Evolutionary conservation across 2,329 filamentous ascomycete species (phyloP).

Genomic region (Diaporthe caulivora): DNA sequence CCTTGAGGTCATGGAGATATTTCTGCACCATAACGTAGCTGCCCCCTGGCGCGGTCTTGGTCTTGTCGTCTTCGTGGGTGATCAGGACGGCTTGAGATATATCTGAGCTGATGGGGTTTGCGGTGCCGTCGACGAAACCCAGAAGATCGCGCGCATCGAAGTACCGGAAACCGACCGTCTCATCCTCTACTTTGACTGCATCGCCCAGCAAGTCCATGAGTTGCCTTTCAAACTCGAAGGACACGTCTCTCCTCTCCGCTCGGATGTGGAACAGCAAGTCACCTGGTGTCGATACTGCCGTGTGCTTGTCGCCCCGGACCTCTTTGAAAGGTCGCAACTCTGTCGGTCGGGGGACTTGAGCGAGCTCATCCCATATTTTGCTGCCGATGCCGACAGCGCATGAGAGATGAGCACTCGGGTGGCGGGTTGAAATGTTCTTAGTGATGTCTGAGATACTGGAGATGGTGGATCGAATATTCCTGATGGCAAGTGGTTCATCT

Average conservation of each 20-base stretch:
- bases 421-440: slow-evolving; percentile 7
- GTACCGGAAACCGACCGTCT: background rate
- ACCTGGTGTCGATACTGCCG: slow-evolving; percentile 3
- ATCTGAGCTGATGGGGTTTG: background rate
- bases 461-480: background rate
- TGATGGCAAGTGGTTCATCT: background rate
- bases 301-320: slow-evolving; percentile 2
- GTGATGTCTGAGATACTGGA: slow-evolving; percentile 6
- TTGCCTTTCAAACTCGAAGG: slow-evolving; percentile 10
- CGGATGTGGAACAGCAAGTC: slow-evolving; percentile 8
- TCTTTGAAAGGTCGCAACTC: background rate
- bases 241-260: slow-evolving; percentile 6
- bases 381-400: slow-evolving; percentile 3
- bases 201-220: slow-evolving; percentile 5
- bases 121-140: slow-evolving; percentile 8
- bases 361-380: background rate
- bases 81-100: background rate
- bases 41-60: background rate
- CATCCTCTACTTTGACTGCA: background rate
- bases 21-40: slow-evolving; percentile 6
- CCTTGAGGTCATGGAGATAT: background rate
- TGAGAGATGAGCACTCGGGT: background rate
- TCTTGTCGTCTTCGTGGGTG: background rate
- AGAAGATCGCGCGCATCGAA: background rate
- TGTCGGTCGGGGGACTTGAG: background rate